Evolutionary conservation across 2,329 filamentous ascomycete species (phyloP), one percentile per base, ranked within the genome.

Genomic region (Penicillium sp.): DNA sequence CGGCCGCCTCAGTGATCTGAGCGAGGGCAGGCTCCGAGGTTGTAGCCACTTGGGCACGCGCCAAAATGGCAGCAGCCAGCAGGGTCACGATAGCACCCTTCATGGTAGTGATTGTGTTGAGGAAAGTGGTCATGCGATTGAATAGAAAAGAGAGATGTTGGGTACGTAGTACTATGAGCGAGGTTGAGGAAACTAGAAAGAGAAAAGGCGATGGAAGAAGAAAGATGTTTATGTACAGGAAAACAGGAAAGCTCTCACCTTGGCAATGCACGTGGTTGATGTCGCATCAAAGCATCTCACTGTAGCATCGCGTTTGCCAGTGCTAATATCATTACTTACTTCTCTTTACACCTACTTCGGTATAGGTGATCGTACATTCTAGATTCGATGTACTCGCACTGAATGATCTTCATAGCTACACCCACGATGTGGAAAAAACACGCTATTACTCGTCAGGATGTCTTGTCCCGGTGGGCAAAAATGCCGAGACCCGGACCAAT

Each of bases 21-120:
- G 57, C 51, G 1, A 51, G 3, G 31, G 61, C 54, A n/a, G 64
- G 54, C 49, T 59, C 54, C 2, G 61, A 55, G 22, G 52, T 49
- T 13, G 62, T 65, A 35, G 57, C 54, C 18, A 55, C 47, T 43
- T 63, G 55, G 27, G 64, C 63, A 22, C 42, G 43, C 26, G 52
- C 57, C 42, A 58, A 28, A 32, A 57, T 44, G 38, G 57, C 61
- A 26, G 47, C 50, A 9, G 52, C 54, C 36, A 67, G 44, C 27
- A 65, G 26, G 23, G 50, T 40, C 26, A 54, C 40, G 27, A 60
- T 6, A 23, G 42, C 38, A 73, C 69, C 74, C 74, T 58, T 78
- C 76, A 65, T 82, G 9, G 24, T 49, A 27, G 22, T 29, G 32
- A 40, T 18, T 23, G 28, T 31, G 20, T 11, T 20, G 11, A 24